Percentiles rank a stretch among this genome's conserved stretches.
phyloP scores from a whole-genome alignment of 2,329 filamentous ascomycete genomes.

The Neonectria faginata region DNA sequence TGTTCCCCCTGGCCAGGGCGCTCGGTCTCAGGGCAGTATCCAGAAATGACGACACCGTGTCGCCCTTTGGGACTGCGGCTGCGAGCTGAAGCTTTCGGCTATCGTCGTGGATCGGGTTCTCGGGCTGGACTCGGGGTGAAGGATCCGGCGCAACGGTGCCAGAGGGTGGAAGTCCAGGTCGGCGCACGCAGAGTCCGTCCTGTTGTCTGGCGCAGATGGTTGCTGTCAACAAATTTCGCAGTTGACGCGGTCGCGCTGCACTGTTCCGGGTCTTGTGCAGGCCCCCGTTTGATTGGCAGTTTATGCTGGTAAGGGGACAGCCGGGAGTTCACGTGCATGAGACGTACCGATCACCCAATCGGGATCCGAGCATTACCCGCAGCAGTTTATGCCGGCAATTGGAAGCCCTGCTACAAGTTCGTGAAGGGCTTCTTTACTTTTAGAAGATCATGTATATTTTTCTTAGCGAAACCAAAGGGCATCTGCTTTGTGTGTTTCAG shows the following conservation, averaged over 20 bases:
- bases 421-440: background rate
- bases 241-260: slow-evolving; percentile 40
- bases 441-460: too few species aligned
- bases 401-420: background rate
- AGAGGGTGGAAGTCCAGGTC: slow-evolving; percentile 30
- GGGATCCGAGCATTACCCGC: slow-evolving; percentile 42
- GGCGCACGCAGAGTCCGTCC: slow-evolving; percentile 23
- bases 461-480: background rate
- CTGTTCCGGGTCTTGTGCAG: slow-evolving; percentile 40
- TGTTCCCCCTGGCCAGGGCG: slow-evolving; percentile 34
- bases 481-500: slow-evolving; percentile 3
- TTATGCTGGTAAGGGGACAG: slow-evolving; percentile 43
- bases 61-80: slow-evolving; percentile 29
- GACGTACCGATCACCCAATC: slow-evolving; percentile 32
- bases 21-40: slow-evolving; percentile 32
- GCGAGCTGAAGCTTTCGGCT: slow-evolving; percentile 17
- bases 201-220: slow-evolving; percentile 40
- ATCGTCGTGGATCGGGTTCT: slow-evolving; percentile 19
- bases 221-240: slow-evolving; percentile 48
- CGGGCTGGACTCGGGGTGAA: slow-evolving; percentile 18
- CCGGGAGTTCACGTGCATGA: slow-evolving; percentile 44
- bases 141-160: slow-evolving; percentile 14
- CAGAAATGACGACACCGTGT: slow-evolving; percentile 45
- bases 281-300: slow-evolving; percentile 44
- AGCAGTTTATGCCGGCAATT: slow-evolving; percentile 16